phyloP scores from a whole-genome alignment of 139 green algal species.

The Tetradesmus obliquus region DNA sequence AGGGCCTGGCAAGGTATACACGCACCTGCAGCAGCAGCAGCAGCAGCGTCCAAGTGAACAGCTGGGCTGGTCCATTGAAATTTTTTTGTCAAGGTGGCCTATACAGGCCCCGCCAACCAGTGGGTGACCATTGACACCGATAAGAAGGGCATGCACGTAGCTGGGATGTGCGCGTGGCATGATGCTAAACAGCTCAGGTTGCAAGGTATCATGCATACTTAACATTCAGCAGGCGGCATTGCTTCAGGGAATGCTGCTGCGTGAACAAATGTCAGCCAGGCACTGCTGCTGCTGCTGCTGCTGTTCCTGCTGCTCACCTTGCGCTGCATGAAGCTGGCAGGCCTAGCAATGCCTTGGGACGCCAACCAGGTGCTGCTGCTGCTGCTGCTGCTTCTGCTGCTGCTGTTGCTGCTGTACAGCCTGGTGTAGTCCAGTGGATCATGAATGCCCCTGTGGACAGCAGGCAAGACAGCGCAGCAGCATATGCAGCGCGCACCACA shows the following conservation, averaged over 20 bases:
- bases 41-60: neutral
- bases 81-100: too few relatives aligned
- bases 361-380: neutral
- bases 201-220: neutral
- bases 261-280: too few relatives aligned
- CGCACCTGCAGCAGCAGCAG: conserved; percentile 25
- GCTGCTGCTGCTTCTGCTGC: too few relatives aligned
- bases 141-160: neutral
- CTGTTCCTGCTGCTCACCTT: neutral
- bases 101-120: neutral
- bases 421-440: conserved; percentile 4
- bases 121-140: neutral
- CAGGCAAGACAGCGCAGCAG: neutral
- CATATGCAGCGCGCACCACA: neutral
- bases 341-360: neutral
- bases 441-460: neutral
- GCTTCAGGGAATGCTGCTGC: neutral
- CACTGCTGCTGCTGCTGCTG: neutral
- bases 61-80: too few relatives aligned
- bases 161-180: neutral
- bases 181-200: neutral
- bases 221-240: neutral
- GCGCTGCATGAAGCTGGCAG: conserved; percentile 5
- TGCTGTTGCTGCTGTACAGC: conserved; percentile 6
- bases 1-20: conserved; percentile 18